Base-by-base conservation (phyloP, 1,284 basidiomycete species). In the Sanghuangporus sanghuang region DNA sequence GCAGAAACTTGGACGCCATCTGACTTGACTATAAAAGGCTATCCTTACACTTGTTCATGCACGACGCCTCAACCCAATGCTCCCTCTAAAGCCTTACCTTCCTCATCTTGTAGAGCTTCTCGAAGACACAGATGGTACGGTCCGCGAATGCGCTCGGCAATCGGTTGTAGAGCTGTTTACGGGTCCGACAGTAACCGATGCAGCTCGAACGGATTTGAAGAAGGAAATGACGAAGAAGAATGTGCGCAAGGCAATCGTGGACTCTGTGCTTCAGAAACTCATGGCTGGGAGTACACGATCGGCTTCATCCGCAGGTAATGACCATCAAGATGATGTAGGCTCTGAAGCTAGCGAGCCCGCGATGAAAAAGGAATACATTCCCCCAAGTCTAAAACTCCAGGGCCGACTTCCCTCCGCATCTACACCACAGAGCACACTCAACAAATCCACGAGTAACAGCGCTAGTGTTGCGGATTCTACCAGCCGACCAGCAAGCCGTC, bases 181-280 rank as follows among this genome's bases (percentile, higher is more conserved):
- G 0, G 89, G 89, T 11, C 84, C 92, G 0, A 83, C 84, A 1
- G 90, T 93, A 6, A 87, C 90, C 0, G 87, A 96, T 69, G 88
- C 87, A 7, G 96, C 96, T 2, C 88, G 93, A 56, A 85, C 93
- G 0, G 96, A 98, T 73, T 80, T 99, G 60, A 98, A 98, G 79
- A 95, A 93, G 72, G 92, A 95, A 72, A 82, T 99, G 80, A 76
- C 85, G 2, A 92, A 90, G 73, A 90, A 91, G 73, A 84, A 83
- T 56, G 91, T 96, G 40, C 84, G 95, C 53, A 97, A 96, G 75
- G 85, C 87, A 6, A 95, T 96, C 46, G 84, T 87, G 14, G 90
- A 93, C 67, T 79, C 79, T 61, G 83, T 93, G 2, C 78, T 90
- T 8, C 74, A 79, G 60, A 86, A 85, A 71, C 78, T 92, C 16